A percentile compares a stretch with the other conserved stretches of the same genome.
Evolutionary conservation across 202 grass and related monocot genomes (phyloP).

Genomic region (Schoenoplectus triqueter): DNA sequence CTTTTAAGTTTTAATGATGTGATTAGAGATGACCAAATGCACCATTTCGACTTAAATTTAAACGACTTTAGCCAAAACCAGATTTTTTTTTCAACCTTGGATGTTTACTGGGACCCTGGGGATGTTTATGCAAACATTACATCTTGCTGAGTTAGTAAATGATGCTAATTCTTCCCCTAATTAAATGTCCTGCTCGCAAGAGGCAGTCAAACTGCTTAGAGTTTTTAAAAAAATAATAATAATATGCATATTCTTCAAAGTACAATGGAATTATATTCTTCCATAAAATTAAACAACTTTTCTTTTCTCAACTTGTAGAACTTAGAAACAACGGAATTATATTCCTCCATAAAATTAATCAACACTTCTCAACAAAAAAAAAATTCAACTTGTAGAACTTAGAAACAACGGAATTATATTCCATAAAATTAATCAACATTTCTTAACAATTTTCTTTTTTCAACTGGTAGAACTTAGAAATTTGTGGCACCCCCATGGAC

Average conservation of each 20-base stretch:
- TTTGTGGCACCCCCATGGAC: not conserved
- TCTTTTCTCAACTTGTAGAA: not conserved
- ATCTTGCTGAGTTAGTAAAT: slow-evolving; percentile 22
- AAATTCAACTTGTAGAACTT: too few species aligned
- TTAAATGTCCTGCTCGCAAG: not conserved
- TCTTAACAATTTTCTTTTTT: too few species aligned
- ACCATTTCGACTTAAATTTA: not conserved
- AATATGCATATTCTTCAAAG: not conserved
- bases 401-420: too few species aligned
- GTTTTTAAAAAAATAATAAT: not conserved
- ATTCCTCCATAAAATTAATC: too few species aligned
- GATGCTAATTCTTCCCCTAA: not conserved
- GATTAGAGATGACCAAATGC: not conserved
- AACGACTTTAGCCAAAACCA: not conserved
- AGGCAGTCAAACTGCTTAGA: not conserved
- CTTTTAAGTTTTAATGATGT: not conserved
- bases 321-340: not conserved
- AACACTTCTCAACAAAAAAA: too few species aligned
- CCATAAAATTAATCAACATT: too few species aligned
- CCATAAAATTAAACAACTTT: not conserved
- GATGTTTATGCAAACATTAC: slow-evolving; percentile 33
- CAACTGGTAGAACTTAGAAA: too few species aligned
- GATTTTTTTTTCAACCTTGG: not conserved
- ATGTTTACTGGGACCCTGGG: not conserved
- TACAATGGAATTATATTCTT: not conserved